Percentiles rank a stretch among this genome's conserved stretches.
These are phyloP conservation scores for Arabidopsis hybrid DNA, from an alignment of 441 rosid genomes.

Conservation along the genomic window DNA sequence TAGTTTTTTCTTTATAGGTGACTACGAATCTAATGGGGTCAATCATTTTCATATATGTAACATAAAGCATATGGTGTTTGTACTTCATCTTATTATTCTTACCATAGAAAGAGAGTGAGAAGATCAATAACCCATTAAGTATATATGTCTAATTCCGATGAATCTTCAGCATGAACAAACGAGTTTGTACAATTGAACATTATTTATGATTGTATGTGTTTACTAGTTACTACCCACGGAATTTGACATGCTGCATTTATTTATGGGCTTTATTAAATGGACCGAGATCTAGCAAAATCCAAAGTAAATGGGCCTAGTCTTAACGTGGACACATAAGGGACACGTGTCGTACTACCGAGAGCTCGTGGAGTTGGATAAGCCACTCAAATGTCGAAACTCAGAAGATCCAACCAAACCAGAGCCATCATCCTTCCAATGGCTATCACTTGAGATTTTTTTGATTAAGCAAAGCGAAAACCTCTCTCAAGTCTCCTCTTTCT, in stretches of 20 bases:
- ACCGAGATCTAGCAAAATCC: background rate
- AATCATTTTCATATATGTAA: background rate
- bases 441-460: constrained; percentile 22
- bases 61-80: constrained; percentile 7
- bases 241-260: background rate
- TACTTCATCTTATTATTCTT: constrained; percentile 12
- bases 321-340: constrained; percentile 2
- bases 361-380: constrained; percentile 58
- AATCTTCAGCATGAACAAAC: background rate
- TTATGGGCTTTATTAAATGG: constrained; percentile 7
- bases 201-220: no score
- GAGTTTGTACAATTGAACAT: background rate
- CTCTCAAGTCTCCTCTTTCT: background rate
- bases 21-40: background rate
- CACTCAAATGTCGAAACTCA: constrained; percentile 41
- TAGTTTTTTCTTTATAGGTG: constrained; percentile 14
- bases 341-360: constrained; percentile 36
- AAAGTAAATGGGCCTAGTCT: constrained; percentile 20
- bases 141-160: background rate
- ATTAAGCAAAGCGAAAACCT: background rate
- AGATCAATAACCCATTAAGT: background rate
- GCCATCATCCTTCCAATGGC: constrained; percentile 25
- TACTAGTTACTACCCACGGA: background rate
- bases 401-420: constrained; percentile 38
- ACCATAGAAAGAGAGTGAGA: background rate